phyloP scores from a whole-genome alignment of 345 rosid species.

The Ailanthus altissimus region DNA sequence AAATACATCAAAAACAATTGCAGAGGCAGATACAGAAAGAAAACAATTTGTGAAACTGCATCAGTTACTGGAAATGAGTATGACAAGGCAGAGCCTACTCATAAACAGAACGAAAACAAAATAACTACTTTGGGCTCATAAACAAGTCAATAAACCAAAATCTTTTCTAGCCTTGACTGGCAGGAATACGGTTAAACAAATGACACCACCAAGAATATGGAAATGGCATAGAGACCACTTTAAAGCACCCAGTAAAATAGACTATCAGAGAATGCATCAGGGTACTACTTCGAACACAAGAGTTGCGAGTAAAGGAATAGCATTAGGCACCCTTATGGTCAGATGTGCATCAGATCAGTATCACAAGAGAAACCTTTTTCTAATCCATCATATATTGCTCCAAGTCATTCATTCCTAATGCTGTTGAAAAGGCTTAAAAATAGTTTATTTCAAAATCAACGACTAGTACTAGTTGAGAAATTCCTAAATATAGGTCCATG shows the following conservation, averaged over 20 bases:
- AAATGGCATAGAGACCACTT: too few relatives aligned
- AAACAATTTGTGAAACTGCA: conserved; percentile 4
- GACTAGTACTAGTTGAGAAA: neutral
- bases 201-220: neutral
- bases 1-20: conserved; percentile 20
- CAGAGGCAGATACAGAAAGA: neutral
- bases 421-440: neutral
- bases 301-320: neutral
- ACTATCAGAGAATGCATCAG: neutral
- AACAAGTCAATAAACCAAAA: neutral
- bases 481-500: neutral
- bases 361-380: neutral
- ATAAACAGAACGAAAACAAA: conserved; percentile 11
- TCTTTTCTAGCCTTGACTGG: neutral
- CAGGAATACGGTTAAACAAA: neutral
- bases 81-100: conserved; percentile 6
- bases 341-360: neutral
- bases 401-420: neutral
- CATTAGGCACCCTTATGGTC: neutral
- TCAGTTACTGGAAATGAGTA: conserved; percentile 12
- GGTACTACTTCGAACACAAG: neutral
- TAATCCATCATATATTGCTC: neutral
- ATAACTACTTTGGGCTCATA: neutral
- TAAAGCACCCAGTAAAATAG: neutral
- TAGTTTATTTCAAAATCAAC: neutral